These are phyloP conservation scores for Teunomyces pallodes DNA, from an alignment of 805 yeast species.

Conservation along the genomic window DNA sequence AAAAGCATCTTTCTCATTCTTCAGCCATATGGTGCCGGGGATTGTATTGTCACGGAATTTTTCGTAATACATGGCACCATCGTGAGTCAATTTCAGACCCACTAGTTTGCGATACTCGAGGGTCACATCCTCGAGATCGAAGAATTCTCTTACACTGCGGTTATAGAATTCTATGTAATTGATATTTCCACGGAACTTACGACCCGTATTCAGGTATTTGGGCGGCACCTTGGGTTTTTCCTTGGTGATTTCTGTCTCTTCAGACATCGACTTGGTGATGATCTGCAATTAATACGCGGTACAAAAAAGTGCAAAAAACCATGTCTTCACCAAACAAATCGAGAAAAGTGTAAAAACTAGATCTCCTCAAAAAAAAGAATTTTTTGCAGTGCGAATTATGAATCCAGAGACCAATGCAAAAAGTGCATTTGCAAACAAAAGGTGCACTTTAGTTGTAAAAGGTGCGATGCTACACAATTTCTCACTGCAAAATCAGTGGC, in stretches of 20 bases:
- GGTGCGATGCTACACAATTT: no score
- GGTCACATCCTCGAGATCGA: slow-evolving; percentile 6
- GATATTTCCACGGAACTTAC: slow-evolving; percentile 26
- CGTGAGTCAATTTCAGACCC: slow-evolving; percentile 10
- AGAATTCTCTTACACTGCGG: slow-evolving; percentile 22
- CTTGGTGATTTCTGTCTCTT: not conserved
- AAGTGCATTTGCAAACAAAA: no score
- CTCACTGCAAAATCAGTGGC: no score
- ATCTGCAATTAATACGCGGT: no score
- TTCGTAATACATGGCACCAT: slow-evolving; percentile 13
- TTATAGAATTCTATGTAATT: slow-evolving; percentile 29
- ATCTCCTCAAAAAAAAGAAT: not conserved
- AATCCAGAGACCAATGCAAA: no score
- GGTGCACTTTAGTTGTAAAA: no score
- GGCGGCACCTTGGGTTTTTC: not conserved
- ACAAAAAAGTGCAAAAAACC: not conserved
- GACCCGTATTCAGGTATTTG: not conserved
- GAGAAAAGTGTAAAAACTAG: not conserved
- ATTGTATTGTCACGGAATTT: not conserved
- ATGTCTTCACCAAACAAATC: no score
- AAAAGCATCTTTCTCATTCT: slow-evolving; percentile 49
- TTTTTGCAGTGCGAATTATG: not conserved
- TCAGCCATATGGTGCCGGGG: slow-evolving; percentile 41
- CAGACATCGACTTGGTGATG: not conserved
- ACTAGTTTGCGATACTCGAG: not conserved